Evolutionary conservation across 2,329 filamentous ascomycete genomes (phyloP).

Genomic region (Orbilia blumenaviensis): DNA sequence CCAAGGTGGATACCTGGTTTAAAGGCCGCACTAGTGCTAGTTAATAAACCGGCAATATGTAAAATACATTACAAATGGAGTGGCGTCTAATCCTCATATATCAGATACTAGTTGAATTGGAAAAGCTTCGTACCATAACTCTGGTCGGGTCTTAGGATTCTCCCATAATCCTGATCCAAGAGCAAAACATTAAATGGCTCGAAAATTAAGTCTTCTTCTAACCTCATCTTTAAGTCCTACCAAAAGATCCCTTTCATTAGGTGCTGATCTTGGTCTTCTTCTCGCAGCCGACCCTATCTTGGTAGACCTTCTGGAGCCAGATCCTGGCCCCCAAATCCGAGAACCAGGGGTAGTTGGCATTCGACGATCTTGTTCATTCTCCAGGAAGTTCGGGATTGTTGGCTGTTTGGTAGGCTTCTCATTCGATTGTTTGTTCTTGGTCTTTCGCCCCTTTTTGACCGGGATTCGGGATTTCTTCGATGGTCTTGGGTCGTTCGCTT

Average conservation of each 20-base stretch:
- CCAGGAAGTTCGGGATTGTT: conserved; percentile 20
- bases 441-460: background rate
- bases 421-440: too few relatives aligned
- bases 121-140: too few relatives aligned
- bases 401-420: too few relatives aligned
- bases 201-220: conserved; percentile 6
- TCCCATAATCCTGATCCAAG: too few relatives aligned
- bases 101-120: too few relatives aligned
- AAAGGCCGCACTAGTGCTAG: too few relatives aligned
- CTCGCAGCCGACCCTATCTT: background rate
- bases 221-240: background rate
- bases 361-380: background rate
- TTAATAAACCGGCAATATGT: too few relatives aligned
- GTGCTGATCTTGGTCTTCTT: background rate
- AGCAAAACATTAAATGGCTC: background rate
- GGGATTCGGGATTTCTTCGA: background rate
- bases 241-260: background rate
- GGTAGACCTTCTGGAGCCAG: background rate
- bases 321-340: background rate
- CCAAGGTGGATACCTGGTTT: too few relatives aligned
- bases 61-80: too few relatives aligned
- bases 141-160: too few relatives aligned
- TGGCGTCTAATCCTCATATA: too few relatives aligned
- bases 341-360: background rate
- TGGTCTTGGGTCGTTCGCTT: background rate